Evolutionary conservation across 805 yeast genomes (phyloP), one percentile per base, ranked within the genome.

Genomic region (Jamesozyma gamospora): DNA sequence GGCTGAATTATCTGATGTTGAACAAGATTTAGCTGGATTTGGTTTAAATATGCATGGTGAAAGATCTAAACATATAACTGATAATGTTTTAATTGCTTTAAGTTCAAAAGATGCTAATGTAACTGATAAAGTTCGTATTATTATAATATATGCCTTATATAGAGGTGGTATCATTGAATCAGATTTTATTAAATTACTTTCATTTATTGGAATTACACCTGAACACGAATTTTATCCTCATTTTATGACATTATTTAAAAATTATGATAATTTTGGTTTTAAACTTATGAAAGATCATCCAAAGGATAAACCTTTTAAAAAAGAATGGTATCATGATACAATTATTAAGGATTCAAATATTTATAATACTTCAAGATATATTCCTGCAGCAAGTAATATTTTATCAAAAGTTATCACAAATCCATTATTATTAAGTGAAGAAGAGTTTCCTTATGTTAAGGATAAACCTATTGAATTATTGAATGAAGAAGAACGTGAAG

Each of bases 1-100:
- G 47, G 77, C 81, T 8, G 85, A 76, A 43, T 67, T 83, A 15
- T 85, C 95, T 1, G 92, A 84, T 46, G 70, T 87, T 42, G 97
- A 92, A 61, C 96, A 88, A 62, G 74, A 79, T 15, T 70, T 87
- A 46, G 75, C 82, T 4, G 83, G 86, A 4, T 75, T 75, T 32
- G 94, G 94, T 17, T 58, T 72, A 3, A 78, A 77, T 41, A 67
- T 77, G 35, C 82, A 84, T 46, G 87, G 90, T 3, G 71, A 70
- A 21, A 73, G 73, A 48, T 70, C 71, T 34, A 74, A 74, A 48
- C 69, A 71, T 38, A 62, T 83, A 18, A 77, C 82, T 26, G 82
- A 76, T 37, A 75, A 72, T 28, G 62, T 87, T 41, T 65, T 88
- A 24, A 67, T 63, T 3, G 55, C 78, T 17, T 64, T 90, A 17